Conservation (phyloP, 1,139 yeast genomes). For the Debaryomycetaceae sp. region DNA sequence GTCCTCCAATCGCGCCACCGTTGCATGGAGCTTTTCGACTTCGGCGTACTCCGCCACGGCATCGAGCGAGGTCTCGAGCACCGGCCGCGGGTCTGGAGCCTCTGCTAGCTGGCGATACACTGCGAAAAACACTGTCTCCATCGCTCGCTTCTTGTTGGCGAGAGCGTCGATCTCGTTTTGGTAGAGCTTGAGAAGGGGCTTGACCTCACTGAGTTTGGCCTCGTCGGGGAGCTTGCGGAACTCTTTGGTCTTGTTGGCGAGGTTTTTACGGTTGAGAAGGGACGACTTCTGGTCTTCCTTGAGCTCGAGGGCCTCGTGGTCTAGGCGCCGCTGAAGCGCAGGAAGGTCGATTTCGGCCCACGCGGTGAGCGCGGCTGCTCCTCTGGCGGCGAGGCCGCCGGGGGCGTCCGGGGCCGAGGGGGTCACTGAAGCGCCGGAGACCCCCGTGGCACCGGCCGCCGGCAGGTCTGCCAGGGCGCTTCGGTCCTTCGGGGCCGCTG, state of each 20-base stretch:
- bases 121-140: constrained; percentile 70
- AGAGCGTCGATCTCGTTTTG: constrained; percentile 84
- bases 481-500: too few relatives aligned
- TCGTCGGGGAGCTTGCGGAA: constrained; percentile 69
- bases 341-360: constrained; percentile 79
- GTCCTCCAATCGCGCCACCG: constrained; percentile 54
- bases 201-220: constrained; percentile 63
- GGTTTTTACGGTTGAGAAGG: constrained; percentile 62
- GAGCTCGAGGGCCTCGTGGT: constrained; percentile 68
- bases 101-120: constrained; percentile 76
- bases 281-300: constrained; percentile 68
- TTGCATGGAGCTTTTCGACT: constrained; percentile 45
- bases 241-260: constrained; percentile 78
- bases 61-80: constrained; percentile 68
- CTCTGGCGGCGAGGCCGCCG: too few relatives aligned
- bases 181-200: constrained; percentile 68
- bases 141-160: constrained; percentile 70
- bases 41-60: constrained; percentile 61
- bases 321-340: constrained; percentile 63
- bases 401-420: too few relatives aligned
- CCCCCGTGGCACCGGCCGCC: too few relatives aligned
- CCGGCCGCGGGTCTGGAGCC: constrained; percentile 89
- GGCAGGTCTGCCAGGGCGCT: too few relatives aligned
- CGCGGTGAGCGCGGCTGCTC: constrained; percentile 57
- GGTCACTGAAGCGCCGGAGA: too few relatives aligned